Evolutionary conservation across 108 stramenopile species (phyloP).

Genomic region (Cyclotella baltica): DNA sequence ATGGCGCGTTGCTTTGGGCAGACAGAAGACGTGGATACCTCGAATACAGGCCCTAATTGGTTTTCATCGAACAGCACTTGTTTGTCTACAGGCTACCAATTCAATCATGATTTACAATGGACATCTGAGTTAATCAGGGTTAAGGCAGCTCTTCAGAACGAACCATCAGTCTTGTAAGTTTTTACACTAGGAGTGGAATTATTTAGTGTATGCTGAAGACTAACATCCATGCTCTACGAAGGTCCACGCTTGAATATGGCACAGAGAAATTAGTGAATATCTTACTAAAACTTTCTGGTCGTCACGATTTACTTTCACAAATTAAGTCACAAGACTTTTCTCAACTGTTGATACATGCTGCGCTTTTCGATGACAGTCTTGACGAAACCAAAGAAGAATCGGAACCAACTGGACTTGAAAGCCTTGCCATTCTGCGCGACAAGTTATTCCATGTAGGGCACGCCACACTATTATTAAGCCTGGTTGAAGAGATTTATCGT

Average conservation of each 20-base stretch:
- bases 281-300: neutral
- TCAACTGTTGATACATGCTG: constrained; percentile 27
- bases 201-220: no score
- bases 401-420: constrained; percentile 11
- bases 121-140: constrained; percentile 14
- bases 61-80: constrained; percentile 33
- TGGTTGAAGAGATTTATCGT: constrained; percentile 51
- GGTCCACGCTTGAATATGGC: constrained; percentile 5
- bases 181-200: no score
- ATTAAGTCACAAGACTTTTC: constrained; percentile 15
- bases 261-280: constrained; percentile 9
- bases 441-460: constrained; percentile 57
- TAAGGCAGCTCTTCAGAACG: neutral
- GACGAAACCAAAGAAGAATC: constrained; percentile 2
- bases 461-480: constrained; percentile 38
- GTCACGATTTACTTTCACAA: constrained; percentile 5
- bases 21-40: neutral
- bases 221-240: neutral
- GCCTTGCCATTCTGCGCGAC: constrained; percentile 48
- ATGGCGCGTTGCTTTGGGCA: constrained; percentile 35
- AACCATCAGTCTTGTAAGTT: constrained; percentile 3
- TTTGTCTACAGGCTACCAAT: constrained; percentile 43
- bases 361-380: constrained; percentile 61
- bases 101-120: constrained; percentile 34
- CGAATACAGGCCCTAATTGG: constrained; percentile 13